phyloP scores from a whole-genome alignment of 306 rosid species.

The Quercus ilex region DNA sequence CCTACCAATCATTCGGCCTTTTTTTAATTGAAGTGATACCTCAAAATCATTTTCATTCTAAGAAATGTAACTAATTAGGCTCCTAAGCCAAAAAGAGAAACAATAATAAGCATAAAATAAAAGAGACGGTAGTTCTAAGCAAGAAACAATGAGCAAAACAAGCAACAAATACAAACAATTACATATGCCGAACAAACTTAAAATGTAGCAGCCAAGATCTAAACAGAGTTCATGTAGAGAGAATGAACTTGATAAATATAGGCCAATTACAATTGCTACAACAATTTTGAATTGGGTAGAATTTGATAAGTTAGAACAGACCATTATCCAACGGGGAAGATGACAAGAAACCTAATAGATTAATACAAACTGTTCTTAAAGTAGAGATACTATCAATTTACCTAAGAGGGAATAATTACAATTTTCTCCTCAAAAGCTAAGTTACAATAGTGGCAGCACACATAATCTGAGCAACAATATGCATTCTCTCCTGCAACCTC shows the following conservation, averaged over 20 bases:
- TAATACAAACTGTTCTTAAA: constrained; percentile 19
- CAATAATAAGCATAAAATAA: too few species aligned
- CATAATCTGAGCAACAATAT: constrained; percentile 21
- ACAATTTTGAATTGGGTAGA: not conserved
- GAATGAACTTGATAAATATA: not conserved
- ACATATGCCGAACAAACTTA: not conserved
- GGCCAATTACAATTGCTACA: not conserved
- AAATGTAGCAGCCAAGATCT: not conserved
- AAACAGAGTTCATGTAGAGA: not conserved
- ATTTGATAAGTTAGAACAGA: not conserved
- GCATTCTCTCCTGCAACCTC: constrained; percentile 27
- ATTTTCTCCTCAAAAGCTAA: constrained; percentile 11
- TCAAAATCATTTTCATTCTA: too few species aligned
- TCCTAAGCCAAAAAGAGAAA: too few species aligned
- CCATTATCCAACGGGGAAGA: constrained; percentile 11
- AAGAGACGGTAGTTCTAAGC: not conserved
- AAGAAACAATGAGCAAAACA: not conserved
- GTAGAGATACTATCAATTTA: constrained; percentile 27
- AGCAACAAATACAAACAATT: not conserved
- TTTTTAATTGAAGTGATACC: too few species aligned
- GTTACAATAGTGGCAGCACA: constrained; percentile 7
- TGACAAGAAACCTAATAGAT: constrained; percentile 9
- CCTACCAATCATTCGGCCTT: too few species aligned
- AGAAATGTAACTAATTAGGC: too few species aligned
- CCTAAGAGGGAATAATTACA: constrained; percentile 25